Evolutionary conservation across 2,329 filamentous ascomycete species (phyloP), one percentile per base, ranked within the genome.

Genomic region (Talaromyces sp.): DNA sequence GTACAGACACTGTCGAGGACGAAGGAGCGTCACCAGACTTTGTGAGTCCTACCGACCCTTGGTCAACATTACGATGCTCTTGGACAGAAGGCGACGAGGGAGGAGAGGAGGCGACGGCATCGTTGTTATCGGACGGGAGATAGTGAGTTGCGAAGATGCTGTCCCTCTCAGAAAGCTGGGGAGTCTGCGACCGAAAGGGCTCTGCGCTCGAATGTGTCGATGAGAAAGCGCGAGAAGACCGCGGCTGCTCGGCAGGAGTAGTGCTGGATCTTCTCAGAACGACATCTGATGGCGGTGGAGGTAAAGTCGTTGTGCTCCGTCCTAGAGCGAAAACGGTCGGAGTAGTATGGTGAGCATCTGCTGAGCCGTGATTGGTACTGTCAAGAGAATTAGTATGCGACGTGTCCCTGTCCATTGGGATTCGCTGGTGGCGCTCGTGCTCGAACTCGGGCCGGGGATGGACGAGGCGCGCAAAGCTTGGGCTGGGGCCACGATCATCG

Each of bases 71-170:
- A 57, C 67, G 63, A 60, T 61, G 61, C 59, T 65, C 65, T 63
- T 63, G 61, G 52, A 66, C 63, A 46, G 72, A 67, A 51, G 67
- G 68, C 53, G 70, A 69, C 63, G 73, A 73, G 60, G 67, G 71
- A 59, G 70, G 72, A 63, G 63, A 69, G 58, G 59, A 53, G 36
- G 50, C 19, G 55, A 52, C 46, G 19, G 58, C 43, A 63, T 79
- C 77, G 65, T 74, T 80, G 41, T 35, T 50, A 61, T 80, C 79
- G 56, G 79, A 77, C 60, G 77, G 75, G 1, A 80, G 71, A 69
- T 85, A 86, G 63, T 83, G 82, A 35, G 83, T 85, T 54, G 83
- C 82, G 66, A 85, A 85, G 68, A 86, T 85, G 70, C 80, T 83
- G 69, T 86, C 83, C 65, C 83, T 74, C 70, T 86, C 83, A 25